Percentiles rank a stretch among this genome's conserved stretches.
These are phyloP conservation scores for Pneumocystis carinii DNA, from an alignment of 1,139 yeast genomes.

Conservation along the genomic window DNA sequence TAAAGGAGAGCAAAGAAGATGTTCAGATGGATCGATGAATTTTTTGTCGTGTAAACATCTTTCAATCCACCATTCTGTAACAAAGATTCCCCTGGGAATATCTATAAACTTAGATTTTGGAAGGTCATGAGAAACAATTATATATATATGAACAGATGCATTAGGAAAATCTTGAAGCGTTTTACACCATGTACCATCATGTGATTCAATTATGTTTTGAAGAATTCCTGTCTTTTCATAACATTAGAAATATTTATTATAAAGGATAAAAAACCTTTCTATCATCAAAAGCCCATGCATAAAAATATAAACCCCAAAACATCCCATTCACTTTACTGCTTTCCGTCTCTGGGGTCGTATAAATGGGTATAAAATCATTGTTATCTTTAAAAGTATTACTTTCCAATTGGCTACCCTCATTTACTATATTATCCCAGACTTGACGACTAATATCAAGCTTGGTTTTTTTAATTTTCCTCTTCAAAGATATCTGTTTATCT, in stretches of 20 bases:
- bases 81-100: not conserved
- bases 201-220: not conserved
- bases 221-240: not conserved
- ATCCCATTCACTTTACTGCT: not conserved
- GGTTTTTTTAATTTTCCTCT: not conserved
- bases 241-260: not conserved
- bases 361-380: not conserved
- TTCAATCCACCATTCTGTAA: constrained; percentile 3
- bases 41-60: not conserved
- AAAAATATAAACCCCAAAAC: not conserved
- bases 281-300: not conserved
- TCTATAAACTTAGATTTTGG: not conserved
- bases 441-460: not conserved
- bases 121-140: not conserved
- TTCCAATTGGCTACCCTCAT: not conserved
- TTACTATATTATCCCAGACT: not conserved
- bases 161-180: not conserved
- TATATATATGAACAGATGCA: not conserved
- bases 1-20: not conserved
- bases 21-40: constrained; percentile 2
- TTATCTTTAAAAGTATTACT: not conserved
- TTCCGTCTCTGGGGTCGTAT: not conserved
- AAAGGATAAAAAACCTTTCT: not conserved
- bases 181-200: not conserved
- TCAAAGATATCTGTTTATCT: not conserved